Percentiles rank a stretch among this genome's conserved stretches.
Evolutionary conservation across 2,329 filamentous ascomycete species (phyloP).

Genomic region (Alternaria arbusti): DNA sequence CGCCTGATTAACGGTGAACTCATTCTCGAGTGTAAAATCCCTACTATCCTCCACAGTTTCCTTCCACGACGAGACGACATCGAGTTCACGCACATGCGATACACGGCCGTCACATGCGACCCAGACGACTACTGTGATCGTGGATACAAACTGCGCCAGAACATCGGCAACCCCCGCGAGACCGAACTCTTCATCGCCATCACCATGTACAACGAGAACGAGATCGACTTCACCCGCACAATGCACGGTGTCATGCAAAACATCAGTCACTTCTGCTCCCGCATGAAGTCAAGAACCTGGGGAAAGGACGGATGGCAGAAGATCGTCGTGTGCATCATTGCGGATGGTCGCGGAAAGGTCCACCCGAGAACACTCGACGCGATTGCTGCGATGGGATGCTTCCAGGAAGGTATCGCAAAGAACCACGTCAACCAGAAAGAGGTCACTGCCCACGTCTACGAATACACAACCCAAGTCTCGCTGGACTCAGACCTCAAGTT

Average conservation of each 20-base stretch:
- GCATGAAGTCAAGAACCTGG: slow-evolving; percentile 92
- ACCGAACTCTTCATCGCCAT: slow-evolving; percentile 96
- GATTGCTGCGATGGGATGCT: slow-evolving; percentile 94
- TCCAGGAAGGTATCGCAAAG: slow-evolving; percentile 98
- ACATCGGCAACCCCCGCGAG: slow-evolving; percentile 85
- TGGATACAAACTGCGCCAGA: slow-evolving; percentile 92
- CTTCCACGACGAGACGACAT: slow-evolving; percentile 88
- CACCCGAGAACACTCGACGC: slow-evolving; percentile 93
- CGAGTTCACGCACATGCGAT: slow-evolving; percentile 98
- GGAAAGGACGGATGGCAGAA: slow-evolving; percentile 98
- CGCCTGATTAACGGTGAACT: slow-evolving; percentile 96
- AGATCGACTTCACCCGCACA: slow-evolving; percentile 93
- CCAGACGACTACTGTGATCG: slow-evolving; percentile 89
- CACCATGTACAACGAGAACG: slow-evolving; percentile 99
- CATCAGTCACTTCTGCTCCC: slow-evolving; percentile 92
- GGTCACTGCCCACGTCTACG: slow-evolving; percentile 96
- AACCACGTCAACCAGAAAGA: slow-evolving; percentile 96
- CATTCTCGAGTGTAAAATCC: slow-evolving; percentile 98
- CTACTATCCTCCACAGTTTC: slow-evolving; percentile 97
- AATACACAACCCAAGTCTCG: slow-evolving; percentile 98
- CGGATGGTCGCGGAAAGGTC: slow-evolving; percentile 91
- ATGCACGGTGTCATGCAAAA: slow-evolving; percentile 99
- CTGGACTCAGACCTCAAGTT: slow-evolving; percentile 96
- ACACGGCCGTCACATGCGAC: slow-evolving; percentile 97
- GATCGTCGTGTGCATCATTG: slow-evolving; percentile 96